phyloP scores from a whole-genome alignment of 2,329 filamentous ascomycete genomes.

The Aspergillus versicolor region DNA sequence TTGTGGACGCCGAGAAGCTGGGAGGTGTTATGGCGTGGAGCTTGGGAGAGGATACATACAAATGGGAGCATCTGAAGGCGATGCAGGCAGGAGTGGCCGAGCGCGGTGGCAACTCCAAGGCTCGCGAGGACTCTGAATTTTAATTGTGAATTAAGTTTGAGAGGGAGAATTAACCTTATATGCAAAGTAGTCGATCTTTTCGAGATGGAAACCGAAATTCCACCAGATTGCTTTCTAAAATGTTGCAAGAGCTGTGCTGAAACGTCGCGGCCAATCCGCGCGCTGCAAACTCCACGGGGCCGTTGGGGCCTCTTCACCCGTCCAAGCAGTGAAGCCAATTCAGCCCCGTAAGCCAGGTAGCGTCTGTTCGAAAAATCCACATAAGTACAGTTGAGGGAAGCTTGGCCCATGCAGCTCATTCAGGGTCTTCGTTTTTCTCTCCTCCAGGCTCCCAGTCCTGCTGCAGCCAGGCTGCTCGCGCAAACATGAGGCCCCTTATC shows the following conservation, averaged over 20 bases:
- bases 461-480: background rate
- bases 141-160: background rate
- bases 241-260: background rate
- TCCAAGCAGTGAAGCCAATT: background rate
- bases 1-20: slow-evolving; percentile 57
- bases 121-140: background rate
- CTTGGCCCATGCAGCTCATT: background rate
- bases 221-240: background rate
- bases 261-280: background rate
- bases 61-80: slow-evolving; percentile 46
- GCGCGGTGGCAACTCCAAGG: background rate
- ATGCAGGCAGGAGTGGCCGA: slow-evolving; percentile 37
- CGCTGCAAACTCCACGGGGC: background rate
- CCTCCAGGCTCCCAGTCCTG: background rate
- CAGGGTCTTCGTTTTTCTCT: background rate
- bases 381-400: background rate
- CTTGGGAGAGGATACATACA: slow-evolving; percentile 62
- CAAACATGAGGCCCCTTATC: background rate
- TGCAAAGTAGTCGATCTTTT: too few species aligned
- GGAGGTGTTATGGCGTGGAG: slow-evolving; percentile 77
- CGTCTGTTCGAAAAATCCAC: background rate
- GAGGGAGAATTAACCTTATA: too few species aligned
- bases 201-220: too few species aligned
- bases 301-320: background rate
- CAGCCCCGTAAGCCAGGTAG: too few species aligned